Percentiles rank a stretch among this genome's conserved stretches.
phyloP scores from a whole-genome alignment of 2,329 filamentous ascomycete species.

The Elsinoe batatas region DNA sequence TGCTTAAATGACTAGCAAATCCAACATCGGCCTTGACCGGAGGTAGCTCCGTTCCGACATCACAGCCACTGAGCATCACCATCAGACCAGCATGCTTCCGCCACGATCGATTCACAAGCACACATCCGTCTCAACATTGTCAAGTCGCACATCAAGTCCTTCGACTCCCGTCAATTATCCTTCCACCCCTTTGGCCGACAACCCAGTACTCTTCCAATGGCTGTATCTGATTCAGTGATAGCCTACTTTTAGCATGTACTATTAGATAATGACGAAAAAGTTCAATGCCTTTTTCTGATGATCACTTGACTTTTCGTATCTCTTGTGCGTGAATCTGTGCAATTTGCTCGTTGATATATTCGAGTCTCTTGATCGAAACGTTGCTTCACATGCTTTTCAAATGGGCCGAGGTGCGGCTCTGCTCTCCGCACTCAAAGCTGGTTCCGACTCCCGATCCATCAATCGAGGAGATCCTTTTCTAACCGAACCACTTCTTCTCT shows the following conservation, averaged over 20 bases:
- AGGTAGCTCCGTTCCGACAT: not conserved
- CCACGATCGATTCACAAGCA: not conserved
- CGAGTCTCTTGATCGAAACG: not conserved
- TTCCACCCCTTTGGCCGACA: not conserved
- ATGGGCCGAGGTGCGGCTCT: constrained; percentile 11
- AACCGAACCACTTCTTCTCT: constrained; percentile 7
- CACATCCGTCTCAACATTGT: constrained; percentile 11
- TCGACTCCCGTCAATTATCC: constrained; percentile 12
- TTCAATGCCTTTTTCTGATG: constrained; percentile 10
- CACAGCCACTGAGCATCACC: not conserved
- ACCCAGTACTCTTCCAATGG: constrained; percentile 11
- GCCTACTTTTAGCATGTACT: constrained; percentile 15
- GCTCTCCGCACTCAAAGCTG: constrained; percentile 1
- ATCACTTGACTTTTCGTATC: not conserved
- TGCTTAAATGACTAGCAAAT: not conserved
- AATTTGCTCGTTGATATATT: not conserved
- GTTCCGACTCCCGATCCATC: not conserved
- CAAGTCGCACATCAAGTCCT: constrained; percentile 11
- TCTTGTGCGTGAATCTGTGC: not conserved
- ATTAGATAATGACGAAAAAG: constrained; percentile 16
- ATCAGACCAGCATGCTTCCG: not conserved
- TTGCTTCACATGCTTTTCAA: not conserved
- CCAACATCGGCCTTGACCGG: not conserved
- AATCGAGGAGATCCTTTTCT: constrained; percentile 10
- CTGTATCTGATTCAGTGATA: constrained; percentile 12